A percentile compares a stretch with the other conserved stretches of the same genome.
Conservation (phyloP, 352 stramenopile genomes). For the Globisporangium parvum region DNA sequence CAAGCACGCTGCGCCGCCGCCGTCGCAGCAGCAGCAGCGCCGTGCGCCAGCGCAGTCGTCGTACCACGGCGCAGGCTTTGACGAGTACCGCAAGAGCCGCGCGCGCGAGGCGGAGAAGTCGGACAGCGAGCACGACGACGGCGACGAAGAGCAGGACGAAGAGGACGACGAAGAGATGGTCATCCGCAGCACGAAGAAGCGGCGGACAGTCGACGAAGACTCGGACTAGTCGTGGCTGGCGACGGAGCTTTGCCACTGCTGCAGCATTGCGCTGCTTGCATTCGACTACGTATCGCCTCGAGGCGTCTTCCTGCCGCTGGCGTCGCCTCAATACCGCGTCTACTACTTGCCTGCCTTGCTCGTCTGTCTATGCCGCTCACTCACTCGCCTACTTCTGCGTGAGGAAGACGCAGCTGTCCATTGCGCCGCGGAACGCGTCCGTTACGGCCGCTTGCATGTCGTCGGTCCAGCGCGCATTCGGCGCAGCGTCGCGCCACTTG, state of each 20-base stretch:
- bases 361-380: conserved; percentile 1
- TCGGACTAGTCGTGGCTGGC: conserved; percentile 39
- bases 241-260: too few relatives aligned
- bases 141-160: conserved; percentile 61
- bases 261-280: background rate
- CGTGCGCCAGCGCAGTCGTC: conserved; percentile 21
- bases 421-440: conserved; percentile 58
- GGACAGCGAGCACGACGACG: conserved; percentile 61
- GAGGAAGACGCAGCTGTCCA: conserved; percentile 77
- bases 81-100: conserved; percentile 67
- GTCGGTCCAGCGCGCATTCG: conserved; percentile 26
- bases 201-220: conserved; percentile 80
- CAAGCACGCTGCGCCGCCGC: conserved; percentile 16
- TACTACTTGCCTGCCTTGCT: too few relatives aligned
- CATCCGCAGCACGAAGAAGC: conserved; percentile 68
- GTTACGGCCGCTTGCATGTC: conserved; percentile 59
- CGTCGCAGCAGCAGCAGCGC: conserved; percentile 26
- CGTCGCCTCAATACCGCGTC: too few relatives aligned
- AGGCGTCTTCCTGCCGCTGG: background rate
- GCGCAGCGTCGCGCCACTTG: conserved; percentile 61
- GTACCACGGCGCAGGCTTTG: conserved; percentile 62
- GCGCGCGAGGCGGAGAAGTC: conserved; percentile 53
- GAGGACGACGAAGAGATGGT: conserved; percentile 77
- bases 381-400: conserved; percentile 35
- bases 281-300: too few relatives aligned